Conservation (phyloP, 352 stramenopile genomes). For the Phytophthora pini region DNA sequence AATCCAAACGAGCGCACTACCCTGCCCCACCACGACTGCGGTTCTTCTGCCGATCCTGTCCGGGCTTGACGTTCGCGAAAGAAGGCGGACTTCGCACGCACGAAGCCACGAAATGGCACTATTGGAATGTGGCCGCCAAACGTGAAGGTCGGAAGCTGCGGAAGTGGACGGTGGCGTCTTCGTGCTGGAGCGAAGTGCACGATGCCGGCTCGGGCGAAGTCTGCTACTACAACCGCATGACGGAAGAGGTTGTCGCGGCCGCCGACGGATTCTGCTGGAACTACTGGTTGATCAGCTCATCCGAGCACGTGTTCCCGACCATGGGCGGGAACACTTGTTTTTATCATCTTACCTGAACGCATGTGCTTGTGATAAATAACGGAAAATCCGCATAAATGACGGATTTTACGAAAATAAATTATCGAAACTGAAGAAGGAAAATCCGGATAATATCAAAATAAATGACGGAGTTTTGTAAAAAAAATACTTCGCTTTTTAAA, state of each 20-base stretch:
- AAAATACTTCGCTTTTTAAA: too few relatives aligned
- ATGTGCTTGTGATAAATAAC: not conserved
- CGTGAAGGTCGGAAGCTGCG: constrained; percentile 38
- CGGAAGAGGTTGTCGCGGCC: constrained; percentile 60
- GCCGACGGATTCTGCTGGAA: constrained; percentile 65
- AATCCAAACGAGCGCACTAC: constrained; percentile 27
- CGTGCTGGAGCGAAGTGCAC: constrained; percentile 82
- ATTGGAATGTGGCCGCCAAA: constrained; percentile 65
- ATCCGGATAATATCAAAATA: too few relatives aligned
- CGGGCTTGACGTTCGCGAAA: constrained; percentile 74
- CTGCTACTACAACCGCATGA: constrained; percentile 81
- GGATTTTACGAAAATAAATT: too few relatives aligned
- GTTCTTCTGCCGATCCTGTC: constrained; percentile 68
- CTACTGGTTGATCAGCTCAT: too few relatives aligned
- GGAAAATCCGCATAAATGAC: too few relatives aligned
- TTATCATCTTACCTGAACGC: too few relatives aligned
- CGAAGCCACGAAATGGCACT: constrained; percentile 82
- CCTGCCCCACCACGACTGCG: constrained; percentile 52
- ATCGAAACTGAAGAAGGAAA: too few relatives aligned
- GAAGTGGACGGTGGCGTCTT: constrained; percentile 65
- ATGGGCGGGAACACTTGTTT: too few relatives aligned
- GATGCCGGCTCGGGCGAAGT: constrained; percentile 64
- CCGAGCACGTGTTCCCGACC: too few relatives aligned
- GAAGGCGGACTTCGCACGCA: constrained; percentile 59
- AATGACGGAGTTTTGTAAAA: too few relatives aligned